phyloP scores from a whole-genome alignment of 2,329 filamentous ascomycete species.

The Paraphaeosphaeria minitans region DNA sequence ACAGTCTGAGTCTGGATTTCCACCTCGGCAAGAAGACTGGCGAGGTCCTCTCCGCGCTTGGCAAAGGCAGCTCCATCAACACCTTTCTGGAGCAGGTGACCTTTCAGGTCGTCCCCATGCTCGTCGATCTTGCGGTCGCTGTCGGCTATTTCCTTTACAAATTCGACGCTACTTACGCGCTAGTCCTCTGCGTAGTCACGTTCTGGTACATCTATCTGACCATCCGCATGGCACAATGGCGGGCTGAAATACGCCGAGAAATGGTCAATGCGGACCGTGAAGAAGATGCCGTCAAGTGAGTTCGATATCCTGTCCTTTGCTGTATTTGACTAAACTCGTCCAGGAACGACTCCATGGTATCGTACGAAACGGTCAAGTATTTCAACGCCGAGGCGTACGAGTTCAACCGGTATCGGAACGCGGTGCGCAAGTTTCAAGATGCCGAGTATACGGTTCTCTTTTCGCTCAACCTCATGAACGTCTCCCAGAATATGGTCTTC shows the following conservation, averaged over 20 bases:
- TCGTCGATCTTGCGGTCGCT: constrained; percentile 85
- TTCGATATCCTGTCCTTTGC: constrained; percentile 15
- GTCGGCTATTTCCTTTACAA: constrained; percentile 77
- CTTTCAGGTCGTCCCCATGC: constrained; percentile 93
- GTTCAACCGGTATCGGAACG: constrained; percentile 61
- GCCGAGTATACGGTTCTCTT: constrained; percentile 63
- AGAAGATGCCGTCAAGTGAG: constrained; percentile 90
- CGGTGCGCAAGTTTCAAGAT: constrained; percentile 62
- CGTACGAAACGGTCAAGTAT: constrained; percentile 82
- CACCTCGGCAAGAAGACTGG: constrained; percentile 96
- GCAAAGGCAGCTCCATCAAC: constrained; percentile 95
- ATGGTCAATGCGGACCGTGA: constrained; percentile 96
- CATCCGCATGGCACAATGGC: constrained; percentile 91
- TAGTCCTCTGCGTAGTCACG: constrained; percentile 86
- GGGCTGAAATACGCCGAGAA: constrained; percentile 85
- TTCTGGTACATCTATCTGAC: constrained; percentile 98
- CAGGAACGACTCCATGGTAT: constrained; percentile 93
- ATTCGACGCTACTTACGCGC: constrained; percentile 88
- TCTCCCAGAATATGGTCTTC: constrained; percentile 68
- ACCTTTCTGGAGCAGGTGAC: constrained; percentile 95
- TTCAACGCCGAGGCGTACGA: constrained; percentile 67
- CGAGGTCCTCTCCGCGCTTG: constrained; percentile 91
- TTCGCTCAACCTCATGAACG: constrained; percentile 64
- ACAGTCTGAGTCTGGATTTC: constrained; percentile 92
- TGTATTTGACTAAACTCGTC: constrained; percentile 30